Percentiles rank a stretch among this genome's conserved stretches.
These are phyloP conservation scores for Neurospora sp. DNA, from an alignment of 495 filamentous ascomycete genomes.

Conservation along the genomic window DNA sequence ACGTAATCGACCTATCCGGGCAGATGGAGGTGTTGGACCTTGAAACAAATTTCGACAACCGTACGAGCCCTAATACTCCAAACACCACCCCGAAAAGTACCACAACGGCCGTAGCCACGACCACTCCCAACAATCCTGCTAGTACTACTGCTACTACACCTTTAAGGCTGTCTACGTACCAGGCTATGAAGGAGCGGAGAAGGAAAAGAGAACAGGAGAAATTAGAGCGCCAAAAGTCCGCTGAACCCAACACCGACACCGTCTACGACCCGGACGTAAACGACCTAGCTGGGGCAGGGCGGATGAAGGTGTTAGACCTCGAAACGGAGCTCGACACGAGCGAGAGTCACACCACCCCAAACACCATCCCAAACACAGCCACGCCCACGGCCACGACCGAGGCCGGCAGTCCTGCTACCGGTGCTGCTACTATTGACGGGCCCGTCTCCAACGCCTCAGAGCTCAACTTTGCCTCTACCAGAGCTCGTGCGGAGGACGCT, in stretches of 20 bases:
- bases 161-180: not conserved
- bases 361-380: not conserved
- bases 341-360: too few relatives aligned
- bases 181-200: not conserved
- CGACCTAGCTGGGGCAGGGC: not conserved
- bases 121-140: too few relatives aligned
- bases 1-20: too few relatives aligned
- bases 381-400: not conserved
- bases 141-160: too few relatives aligned
- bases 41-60: too few relatives aligned
- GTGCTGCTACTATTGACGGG: not conserved
- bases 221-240: not conserved
- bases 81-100: too few relatives aligned
- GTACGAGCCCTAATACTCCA: too few relatives aligned
- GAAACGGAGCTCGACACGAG: too few relatives aligned
- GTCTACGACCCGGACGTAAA: not conserved
- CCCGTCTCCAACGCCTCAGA: not conserved
- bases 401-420: not conserved
- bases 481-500: not conserved
- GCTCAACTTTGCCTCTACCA: not conserved
- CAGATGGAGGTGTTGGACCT: too few relatives aligned
- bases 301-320: not conserved
- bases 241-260: not conserved
- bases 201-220: not conserved
- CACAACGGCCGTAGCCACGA: too few relatives aligned